Conservation (phyloP, 371 early-diverging fungal species). For the Parasitella parasitica region DNA sequence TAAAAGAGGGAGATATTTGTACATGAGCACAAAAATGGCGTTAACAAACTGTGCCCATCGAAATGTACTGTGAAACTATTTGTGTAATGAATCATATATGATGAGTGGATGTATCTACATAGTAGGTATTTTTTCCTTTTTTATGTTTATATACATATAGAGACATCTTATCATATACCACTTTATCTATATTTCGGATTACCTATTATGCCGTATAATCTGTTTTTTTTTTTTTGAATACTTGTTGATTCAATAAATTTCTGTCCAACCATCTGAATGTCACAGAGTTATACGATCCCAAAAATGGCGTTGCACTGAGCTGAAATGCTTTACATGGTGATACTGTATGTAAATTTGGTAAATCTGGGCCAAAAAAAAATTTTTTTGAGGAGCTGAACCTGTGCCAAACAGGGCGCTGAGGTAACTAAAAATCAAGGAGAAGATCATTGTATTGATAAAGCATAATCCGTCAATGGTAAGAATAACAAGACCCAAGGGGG, state of each 20-base stretch:
- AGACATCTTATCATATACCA: background rate
- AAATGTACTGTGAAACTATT: background rate
- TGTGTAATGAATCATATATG: background rate
- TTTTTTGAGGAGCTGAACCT: background rate
- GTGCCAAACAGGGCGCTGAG: too few relatives aligned
- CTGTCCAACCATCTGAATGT: too few relatives aligned
- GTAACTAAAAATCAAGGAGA: too few relatives aligned
- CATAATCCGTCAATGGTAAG: background rate
- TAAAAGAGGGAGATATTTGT: background rate
- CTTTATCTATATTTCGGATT: background rate
- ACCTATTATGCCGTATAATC: background rate
- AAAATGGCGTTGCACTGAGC: background rate
- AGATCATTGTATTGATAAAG: background rate
- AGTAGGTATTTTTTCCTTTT: background rate
- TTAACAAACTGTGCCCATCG: background rate
- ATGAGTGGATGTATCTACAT: background rate
- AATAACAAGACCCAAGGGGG: background rate
- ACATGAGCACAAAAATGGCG: background rate
- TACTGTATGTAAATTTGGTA: background rate
- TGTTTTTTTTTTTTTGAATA: background rate
- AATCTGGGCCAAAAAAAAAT: background rate
- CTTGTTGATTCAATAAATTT: background rate
- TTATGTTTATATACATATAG: background rate
- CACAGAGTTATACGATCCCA: background rate
- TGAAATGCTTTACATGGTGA: background rate